Base-by-base conservation (phyloP, 768 basidiomycete species). In the Flagelloscypha sp. region DNA sequence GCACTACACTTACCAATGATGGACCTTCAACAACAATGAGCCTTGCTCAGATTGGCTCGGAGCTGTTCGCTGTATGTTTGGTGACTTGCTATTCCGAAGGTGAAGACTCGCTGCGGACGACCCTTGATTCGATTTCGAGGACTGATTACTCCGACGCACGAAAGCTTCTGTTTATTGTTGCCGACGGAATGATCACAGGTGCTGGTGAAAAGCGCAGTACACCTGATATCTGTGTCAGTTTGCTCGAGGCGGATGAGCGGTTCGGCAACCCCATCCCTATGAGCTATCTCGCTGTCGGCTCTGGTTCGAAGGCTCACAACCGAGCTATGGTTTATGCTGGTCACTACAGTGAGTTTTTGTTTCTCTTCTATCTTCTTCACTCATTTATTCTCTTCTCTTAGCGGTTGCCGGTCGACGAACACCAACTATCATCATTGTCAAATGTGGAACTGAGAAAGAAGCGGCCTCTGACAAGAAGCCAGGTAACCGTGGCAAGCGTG, bases 41-140 rank as follows among this genome's bases (percentile, higher is more conserved):
- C 40, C 66, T 94, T 41, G 72, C 88, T 0, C 82, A 90, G 47
- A 98, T 98, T 45, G 95, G 95, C 9, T 75, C 88, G 1, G 95
- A 99, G 53, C 70, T 98, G 21, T 99, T 97, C 55, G 82, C 88
- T 2, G 80, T 98, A 24, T 95, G 92, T 56, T 68, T 99, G 39
- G 88, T 99, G 5, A 98, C 95, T 1, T 98, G 95, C 53, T 99
- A 99, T 55, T 94, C 89, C 1, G 95, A 99, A 61, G 93, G 92
- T 32, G 86, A 89, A 58, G 90, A 92, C 24, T 90, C 87, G 1
- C 65, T 99, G 48, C 72, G 87, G 39, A 82, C 81, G 2, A 99
- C 95, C 0, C 70, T 97, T 35, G 95, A 98, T 57, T 86, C 90
- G 3, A 89, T 99, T 39, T 93, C 94, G 1, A 61, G 60, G 24